phyloP scores from a whole-genome alignment of 2,329 filamentous ascomycete species.

The Thielaviopsis punctulata region DNA sequence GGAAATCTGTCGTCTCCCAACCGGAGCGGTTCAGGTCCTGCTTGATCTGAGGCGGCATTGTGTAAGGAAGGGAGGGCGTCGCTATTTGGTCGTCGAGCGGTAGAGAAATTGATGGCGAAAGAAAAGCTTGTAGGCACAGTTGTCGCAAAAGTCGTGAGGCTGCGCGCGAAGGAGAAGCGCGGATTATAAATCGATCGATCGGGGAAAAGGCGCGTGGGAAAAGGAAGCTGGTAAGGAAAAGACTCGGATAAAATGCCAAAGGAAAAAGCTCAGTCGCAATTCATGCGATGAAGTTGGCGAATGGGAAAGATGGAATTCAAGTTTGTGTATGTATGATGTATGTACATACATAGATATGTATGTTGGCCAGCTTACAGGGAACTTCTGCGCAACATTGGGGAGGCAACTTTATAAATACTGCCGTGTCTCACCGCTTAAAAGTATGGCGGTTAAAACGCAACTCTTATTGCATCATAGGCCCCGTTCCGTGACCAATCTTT shows the following conservation, averaged over 20 bases:
- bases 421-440: constrained; percentile 9
- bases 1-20: constrained; percentile 87
- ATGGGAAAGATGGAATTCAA: neutral
- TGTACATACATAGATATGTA: too few species aligned
- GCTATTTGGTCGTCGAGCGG: neutral
- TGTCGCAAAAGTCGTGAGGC: neutral
- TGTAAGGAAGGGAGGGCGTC: neutral
- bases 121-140: neutral
- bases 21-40: constrained; percentile 88
- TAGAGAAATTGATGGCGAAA: neutral
- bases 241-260: too few species aligned
- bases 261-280: too few species aligned
- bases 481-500: neutral
- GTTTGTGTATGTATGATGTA: too few species aligned
- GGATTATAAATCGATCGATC: too few species aligned
- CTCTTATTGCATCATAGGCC: neutral
- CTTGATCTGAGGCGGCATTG: constrained; percentile 83
- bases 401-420: constrained; percentile 2
- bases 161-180: too few species aligned
- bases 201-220: too few species aligned
- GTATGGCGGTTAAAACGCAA: neutral
- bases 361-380: too few species aligned
- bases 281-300: neutral
- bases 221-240: too few species aligned
- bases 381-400: neutral